A percentile compares a stretch with the other conserved stretches of the same genome.
Conservation (phyloP, 495 filamentous ascomycete species). For the Trichoderma asperelloides region DNA sequence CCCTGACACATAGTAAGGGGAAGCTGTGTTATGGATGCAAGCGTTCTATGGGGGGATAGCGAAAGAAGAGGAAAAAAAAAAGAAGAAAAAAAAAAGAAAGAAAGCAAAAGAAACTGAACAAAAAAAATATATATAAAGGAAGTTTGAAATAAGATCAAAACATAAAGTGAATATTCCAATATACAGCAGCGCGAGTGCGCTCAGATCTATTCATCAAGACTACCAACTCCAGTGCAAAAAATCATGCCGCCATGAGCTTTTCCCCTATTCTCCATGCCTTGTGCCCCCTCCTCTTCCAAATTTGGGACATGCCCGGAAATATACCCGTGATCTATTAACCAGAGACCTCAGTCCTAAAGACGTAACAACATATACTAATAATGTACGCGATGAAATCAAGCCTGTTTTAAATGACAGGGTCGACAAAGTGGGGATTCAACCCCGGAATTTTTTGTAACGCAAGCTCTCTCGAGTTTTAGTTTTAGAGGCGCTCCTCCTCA, state of each 20-base stretch:
- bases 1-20: not conserved
- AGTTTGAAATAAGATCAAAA: not conserved
- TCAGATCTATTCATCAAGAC: constrained; percentile 2
- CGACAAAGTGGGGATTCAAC: constrained; percentile 1
- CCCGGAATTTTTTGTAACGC: constrained; percentile 13
- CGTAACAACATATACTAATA: not conserved
- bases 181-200: not conserved
- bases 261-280: not conserved
- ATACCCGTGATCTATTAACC: constrained; percentile 3
- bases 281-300: not conserved
- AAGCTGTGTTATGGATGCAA: constrained; percentile 46
- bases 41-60: constrained; percentile 33
- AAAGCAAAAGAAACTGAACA: not conserved
- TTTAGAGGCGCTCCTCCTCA: not conserved
- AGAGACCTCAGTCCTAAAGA: not conserved
- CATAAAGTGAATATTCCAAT: not conserved
- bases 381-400: not conserved
- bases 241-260: constrained; percentile 4
- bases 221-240: constrained; percentile 8
- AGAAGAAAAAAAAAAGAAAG: not conserved
- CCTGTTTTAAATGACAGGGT: not conserved
- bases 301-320: not conserved
- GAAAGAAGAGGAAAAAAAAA: not conserved
- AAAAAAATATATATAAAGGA: not conserved
- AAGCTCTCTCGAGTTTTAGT: constrained; percentile 10